Evolutionary conservation across 2,329 filamentous ascomycete species (phyloP), one percentile per base, ranked within the genome.

Genomic region (Talaromyces sp.): DNA sequence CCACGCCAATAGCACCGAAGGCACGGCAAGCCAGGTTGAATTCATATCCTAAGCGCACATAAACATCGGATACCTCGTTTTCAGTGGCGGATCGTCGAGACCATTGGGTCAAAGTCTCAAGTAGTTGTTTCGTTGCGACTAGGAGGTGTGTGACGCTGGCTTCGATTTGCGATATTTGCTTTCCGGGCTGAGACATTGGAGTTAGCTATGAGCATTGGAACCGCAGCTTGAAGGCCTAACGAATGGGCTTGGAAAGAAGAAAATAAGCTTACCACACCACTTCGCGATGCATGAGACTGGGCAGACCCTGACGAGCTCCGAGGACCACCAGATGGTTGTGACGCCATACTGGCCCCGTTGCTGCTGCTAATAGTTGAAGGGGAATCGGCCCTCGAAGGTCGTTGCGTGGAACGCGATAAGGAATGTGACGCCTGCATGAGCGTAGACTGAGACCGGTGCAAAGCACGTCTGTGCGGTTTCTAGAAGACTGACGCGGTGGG

Each of bases 11-110:
- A 66, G 93, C 92, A 73, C 92, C 92, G 79, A 99, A 99, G 67
- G 95, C 94, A 64, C 95, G 90, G 78, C 94, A 98, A 33, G 95
- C 95, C 82, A 99, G 95, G 80, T 99, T 99, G 85, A 99, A 99
- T 79, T 99, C 95, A 80, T 99, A 99, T 56, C 95, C 95, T 67
- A 99, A 83, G 67, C 95, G 90, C 67, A 99, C 95, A 76, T 99
- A 99, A 71, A 99, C 95, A 77, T 99, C 95, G 13, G 95, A 98
- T 66, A 99, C 95, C 76, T 98, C 92, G 67, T 90, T 91, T 79
- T 99, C 95, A 68, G 92, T 93, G 63, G 95, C 93, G 72, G 91
- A 89, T 68, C 91, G 90, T 65, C 94, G 91, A 66, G 95, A 99
- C 95, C 95, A 99, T 84, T 96, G 91, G 56, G 95, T 99, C 68